These are phyloP conservation scores for Strobilomyces echinocephalus DNA, from an alignment of 768 basidiomycete species.

Conservation along the genomic window DNA sequence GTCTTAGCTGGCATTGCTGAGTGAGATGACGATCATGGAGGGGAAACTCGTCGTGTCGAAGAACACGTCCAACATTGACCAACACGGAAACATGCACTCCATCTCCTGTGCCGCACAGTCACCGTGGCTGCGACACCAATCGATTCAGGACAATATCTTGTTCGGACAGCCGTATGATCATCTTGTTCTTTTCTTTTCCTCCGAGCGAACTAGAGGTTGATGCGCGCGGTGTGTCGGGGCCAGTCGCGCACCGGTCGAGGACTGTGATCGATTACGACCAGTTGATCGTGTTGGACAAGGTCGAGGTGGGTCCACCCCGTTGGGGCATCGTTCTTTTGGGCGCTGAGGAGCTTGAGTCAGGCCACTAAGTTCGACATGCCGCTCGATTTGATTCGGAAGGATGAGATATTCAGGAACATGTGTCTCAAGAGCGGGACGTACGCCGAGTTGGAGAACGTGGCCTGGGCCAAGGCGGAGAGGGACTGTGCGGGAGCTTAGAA, in stretches of 20 bases:
- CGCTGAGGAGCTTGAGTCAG: slow-evolving; percentile 11
- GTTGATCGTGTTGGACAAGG: slow-evolving; percentile 67
- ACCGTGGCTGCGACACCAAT: slow-evolving; percentile 67
- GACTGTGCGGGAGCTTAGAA: no score
- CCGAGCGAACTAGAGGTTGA: neutral
- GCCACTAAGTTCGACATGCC: slow-evolving; percentile 38
- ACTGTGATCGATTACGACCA: slow-evolving; percentile 81
- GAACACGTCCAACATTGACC: slow-evolving; percentile 49
- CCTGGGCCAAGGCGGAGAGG: slow-evolving; percentile 39
- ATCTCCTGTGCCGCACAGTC: slow-evolving; percentile 73
- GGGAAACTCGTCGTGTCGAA: slow-evolving; percentile 44
- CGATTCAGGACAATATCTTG: slow-evolving; percentile 76
- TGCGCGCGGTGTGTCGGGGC: neutral
- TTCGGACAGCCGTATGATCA: slow-evolving; percentile 70
- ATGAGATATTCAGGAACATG: slow-evolving; percentile 67
- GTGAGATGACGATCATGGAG: slow-evolving; percentile 33
- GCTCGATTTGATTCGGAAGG: slow-evolving; percentile 51
- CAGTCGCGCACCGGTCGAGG: slow-evolving; percentile 64
- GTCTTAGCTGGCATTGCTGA: slow-evolving; percentile 32
- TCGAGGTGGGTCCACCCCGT: slow-evolving; percentile 19
- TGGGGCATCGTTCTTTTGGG: neutral
- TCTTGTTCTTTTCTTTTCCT: slow-evolving; percentile 19
- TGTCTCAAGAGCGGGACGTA: slow-evolving; percentile 68
- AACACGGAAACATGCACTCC: slow-evolving; percentile 53
- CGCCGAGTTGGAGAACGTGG: slow-evolving; percentile 53